phyloP scores from a whole-genome alignment of 805 yeast genomes.

The Spathaspora girioi region DNA sequence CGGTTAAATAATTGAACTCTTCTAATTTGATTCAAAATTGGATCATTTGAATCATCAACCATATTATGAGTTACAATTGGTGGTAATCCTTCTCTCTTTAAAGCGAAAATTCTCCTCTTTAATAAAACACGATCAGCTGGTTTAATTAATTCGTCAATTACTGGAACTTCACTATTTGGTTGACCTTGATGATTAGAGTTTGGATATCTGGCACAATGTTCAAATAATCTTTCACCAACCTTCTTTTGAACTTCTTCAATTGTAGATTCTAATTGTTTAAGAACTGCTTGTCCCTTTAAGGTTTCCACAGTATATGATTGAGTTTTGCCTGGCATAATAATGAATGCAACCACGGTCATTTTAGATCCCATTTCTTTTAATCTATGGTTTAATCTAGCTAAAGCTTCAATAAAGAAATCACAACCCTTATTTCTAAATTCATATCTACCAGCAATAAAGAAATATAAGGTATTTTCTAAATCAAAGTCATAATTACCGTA shows the following conservation, averaged over 20 bases:
- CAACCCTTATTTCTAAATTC: slow-evolving; percentile 97
- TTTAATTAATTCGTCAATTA: slow-evolving; percentile 77
- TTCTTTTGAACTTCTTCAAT: slow-evolving; percentile 82
- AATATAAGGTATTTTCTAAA: slow-evolving; percentile 87
- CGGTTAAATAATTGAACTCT: slow-evolving; percentile 86
- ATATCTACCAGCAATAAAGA: slow-evolving; percentile 95
- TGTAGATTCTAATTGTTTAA: slow-evolving; percentile 83
- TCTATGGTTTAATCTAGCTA: slow-evolving; percentile 87
- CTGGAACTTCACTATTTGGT: slow-evolving; percentile 52
- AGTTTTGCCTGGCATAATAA: slow-evolving; percentile 96
- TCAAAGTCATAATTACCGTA: slow-evolving; percentile 96
- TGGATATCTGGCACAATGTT: slow-evolving; percentile 74
- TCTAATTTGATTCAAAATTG: slow-evolving; percentile 87
- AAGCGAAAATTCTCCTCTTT: slow-evolving; percentile 89
- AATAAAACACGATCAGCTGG: slow-evolving; percentile 85
- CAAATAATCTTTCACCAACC: slow-evolving; percentile 84
- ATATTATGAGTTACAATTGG: slow-evolving; percentile 97
- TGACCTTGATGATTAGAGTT: slow-evolving; percentile 47
- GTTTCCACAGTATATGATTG: slow-evolving; percentile 95
- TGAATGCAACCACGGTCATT: slow-evolving; percentile 93
- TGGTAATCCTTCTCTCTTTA: slow-evolving; percentile 85
- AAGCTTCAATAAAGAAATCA: slow-evolving; percentile 87
- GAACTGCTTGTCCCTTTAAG: slow-evolving; percentile 92
- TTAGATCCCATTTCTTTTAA: slow-evolving; percentile 79
- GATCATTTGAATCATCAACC: slow-evolving; percentile 89